Base-by-base conservation (phyloP, 768 basidiomycete genomes). In the Tulasnella sp. region DNA sequence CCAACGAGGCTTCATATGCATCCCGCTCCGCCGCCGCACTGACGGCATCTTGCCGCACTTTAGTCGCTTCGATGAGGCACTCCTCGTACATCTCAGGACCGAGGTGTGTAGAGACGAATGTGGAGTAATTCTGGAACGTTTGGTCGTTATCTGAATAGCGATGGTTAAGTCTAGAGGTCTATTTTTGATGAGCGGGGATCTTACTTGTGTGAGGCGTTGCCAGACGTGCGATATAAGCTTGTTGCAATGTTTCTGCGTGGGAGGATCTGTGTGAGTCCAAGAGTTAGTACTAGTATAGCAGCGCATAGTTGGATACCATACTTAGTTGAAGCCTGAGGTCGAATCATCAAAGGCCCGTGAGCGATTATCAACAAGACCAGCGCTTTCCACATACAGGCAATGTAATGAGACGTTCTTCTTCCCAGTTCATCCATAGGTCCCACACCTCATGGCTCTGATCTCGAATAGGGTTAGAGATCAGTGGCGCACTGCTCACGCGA, bases 91-190 rank as follows among this genome's bases (percentile, higher is more conserved):
- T 78, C n/a, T 77, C 72, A 0, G 83, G 75, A 13, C 86, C 80
- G 65, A 83, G 80, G 70, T 86, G 78, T 56, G 80, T 79, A 0
- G 91, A 89, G 15, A 90, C 89, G 73, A 97, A 96, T 0, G 84
- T 79, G 0, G 94, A 96, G 69, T 95, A 98, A 1, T 80, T 76
- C 66, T 89, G 84, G 58, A 84, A 84, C 0, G 92, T 94, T 13
- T 86, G 80, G 42, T 90, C 88, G 58, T 84, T 78, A 61, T 81
- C 90, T 93, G 47, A 4, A 7, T 65, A n/a, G 29, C 30, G 60
- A n/a, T 44, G n/a, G 34, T 43, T 32, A 45, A 41, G 4, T n/a
- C n/a, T n/a, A n/a, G n/a, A n/a, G n/a, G n/a, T n/a, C n/a, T 23
- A 49, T 41, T 1, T 11, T 19, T 51, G 53, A n/a, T 64, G 32